Base-by-base conservation (phyloP, 352 stramenopile species). In the Phytophthora melonis region DNA sequence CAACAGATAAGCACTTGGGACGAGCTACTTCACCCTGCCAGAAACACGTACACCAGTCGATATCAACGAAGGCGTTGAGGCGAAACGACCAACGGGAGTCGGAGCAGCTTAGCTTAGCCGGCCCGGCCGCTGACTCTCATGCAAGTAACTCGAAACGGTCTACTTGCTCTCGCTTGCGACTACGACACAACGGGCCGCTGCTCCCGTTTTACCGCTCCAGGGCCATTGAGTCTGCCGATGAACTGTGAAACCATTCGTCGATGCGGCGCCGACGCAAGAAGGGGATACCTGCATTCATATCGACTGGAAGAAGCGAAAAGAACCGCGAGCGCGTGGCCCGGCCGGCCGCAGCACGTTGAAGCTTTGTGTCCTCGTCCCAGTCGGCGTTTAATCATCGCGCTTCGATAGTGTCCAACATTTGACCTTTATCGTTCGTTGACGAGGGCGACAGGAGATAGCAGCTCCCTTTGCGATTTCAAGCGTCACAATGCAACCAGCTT, bases 291-390 rank as follows among this genome's bases (percentile, higher is more conserved):
- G 7, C 21, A 19, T 43, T 45, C 36, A 65, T 36, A 30, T 49
- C 49, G 45, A 16, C 45, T 53, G 45, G 45, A 53, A 62, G 43
- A 55, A 64, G 7, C 49, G 30, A 49, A 14, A 59, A 52, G 30
- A 45, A 27, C 30, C 30, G 30, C 30, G 36, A 45, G 16, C 34
- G 34, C 18, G 19, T 50, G 27, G n/a, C 30, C 30, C 30, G 45
- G 54, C 14, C 27, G 66, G 70, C 70, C 66, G 3, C 49, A 36
- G 19, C 67, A 58, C 57, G 27, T 68, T 72, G 66, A 68, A 74
- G 60, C 36, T 19, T 9, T 21, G 32, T 5, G 11, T 25, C 45
- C 70, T 68, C 60, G 61, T 78, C 66, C 71, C 71, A 75, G 30
- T 41, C 56, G 25, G 19, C 56, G 52, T 45, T 63, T 23, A 57